phyloP scores from a whole-genome alignment of 345 rosid genomes.

The Eucalyptus dawsonii region DNA sequence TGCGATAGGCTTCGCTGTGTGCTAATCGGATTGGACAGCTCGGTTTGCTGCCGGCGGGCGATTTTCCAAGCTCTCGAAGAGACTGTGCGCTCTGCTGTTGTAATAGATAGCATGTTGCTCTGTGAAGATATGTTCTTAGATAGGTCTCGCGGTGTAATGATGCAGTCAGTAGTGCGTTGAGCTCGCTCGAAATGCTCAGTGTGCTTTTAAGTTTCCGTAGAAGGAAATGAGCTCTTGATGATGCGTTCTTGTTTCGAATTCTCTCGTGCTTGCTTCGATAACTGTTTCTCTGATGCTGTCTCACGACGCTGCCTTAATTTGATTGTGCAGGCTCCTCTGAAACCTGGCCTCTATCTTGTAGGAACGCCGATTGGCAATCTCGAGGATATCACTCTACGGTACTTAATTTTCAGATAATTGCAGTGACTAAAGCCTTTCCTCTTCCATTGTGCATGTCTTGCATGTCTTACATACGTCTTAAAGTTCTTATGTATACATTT shows the following conservation, averaged over 20 bases:
- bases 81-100: background rate
- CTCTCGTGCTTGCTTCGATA: background rate
- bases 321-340: constrained; percentile 42
- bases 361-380: constrained; percentile 95
- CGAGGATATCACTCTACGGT: constrained; percentile 90
- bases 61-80: background rate
- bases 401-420: background rate
- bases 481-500: background rate
- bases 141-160: background rate
- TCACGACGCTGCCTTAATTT: background rate
- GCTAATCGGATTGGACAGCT: background rate
- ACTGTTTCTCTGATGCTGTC: background rate
- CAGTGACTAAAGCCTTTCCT: background rate
- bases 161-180: background rate
- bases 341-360: constrained; percentile 75
- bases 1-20: background rate
- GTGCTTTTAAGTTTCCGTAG: background rate
- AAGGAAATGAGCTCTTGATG: background rate
- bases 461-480: background rate
- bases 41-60: background rate
- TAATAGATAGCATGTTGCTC: background rate
- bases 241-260: background rate
- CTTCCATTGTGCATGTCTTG: background rate
- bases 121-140: background rate
- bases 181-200: background rate